Percentiles rank a stretch among this genome's conserved stretches.
Conservation (phyloP, 805 yeast species). For the Priceomyces castillae region DNA sequence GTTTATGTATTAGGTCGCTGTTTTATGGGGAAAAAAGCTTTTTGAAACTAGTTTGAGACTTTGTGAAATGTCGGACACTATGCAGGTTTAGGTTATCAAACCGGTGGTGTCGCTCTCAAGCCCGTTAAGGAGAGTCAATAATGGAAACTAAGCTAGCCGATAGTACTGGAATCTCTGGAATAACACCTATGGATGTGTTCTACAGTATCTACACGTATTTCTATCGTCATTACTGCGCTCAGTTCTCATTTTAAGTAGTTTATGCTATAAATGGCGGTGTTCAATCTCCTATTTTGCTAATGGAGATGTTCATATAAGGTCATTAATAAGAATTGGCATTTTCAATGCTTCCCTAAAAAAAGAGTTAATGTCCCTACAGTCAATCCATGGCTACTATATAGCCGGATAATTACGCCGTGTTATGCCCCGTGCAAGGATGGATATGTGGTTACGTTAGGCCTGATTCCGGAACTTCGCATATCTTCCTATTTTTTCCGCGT, state of each 20-base stretch:
- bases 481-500: neutral
- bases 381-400: neutral
- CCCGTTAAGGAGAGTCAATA: too few species aligned
- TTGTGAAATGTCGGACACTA: neutral
- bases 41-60: neutral
- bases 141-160: too few species aligned
- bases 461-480: neutral
- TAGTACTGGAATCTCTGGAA: too few species aligned
- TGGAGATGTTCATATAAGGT: too few species aligned
- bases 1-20: neutral
- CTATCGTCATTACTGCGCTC: neutral
- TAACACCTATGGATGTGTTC: too few species aligned
- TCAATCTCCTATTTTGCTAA: too few species aligned
- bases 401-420: neutral
- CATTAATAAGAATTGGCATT: too few species aligned
- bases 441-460: neutral
- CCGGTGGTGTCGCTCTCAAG: too few species aligned
- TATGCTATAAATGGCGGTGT: neutral
- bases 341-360: too few species aligned
- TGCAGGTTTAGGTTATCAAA: neutral
- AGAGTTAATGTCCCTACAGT: neutral
- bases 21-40: slow-evolving; percentile 3
- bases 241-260: too few species aligned
- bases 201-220: too few species aligned
- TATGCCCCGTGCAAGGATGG: neutral